Evolutionary conservation across 2,329 filamentous ascomycete genomes (phyloP), one percentile per base, ranked within the genome.

Genomic region (Chrysosporium queenslandicum): DNA sequence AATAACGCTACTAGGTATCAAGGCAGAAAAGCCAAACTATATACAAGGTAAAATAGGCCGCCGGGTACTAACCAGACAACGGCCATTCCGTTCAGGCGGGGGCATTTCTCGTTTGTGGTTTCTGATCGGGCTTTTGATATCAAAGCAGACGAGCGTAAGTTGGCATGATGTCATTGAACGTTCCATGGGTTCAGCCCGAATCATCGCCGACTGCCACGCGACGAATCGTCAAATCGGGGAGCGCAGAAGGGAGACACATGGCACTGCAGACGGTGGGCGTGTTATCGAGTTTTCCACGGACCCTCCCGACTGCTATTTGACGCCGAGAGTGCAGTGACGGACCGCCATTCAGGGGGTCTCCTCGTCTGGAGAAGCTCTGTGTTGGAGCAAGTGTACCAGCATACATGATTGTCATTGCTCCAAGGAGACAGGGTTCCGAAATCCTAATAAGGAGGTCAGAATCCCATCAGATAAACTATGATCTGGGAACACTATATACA

Each of bases 161-260:
- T 41, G 4, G 27, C 20, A 41, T 49, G 46, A 49, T 49, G 46
- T 49, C 46, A 49, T 49, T 18, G 36, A 49, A n/a, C 36, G 46
- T 49, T 49, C 46, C 36, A 41, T 14, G 46, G 46, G 27, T 29
- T 3, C 3, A 49, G 11, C 16, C 45, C 45, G 45, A 47, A 18
- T 11, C 20, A 47, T 37, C 18, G 2, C 45, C 45, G 45, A 20
- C 16, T 18, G 23, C 14, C 29, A 47, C 32, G 16, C 43, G 23
- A 43, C 32, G 21, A 25, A 42, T 7, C 20, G 9, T 25, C 42
- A 20, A 46, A 23, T 29, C 27, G 27, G 27, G 9, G 27, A n/a
- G n/a, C n/a, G n/a, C n/a, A n/a, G n/a, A n/a, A n/a, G n/a, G n/a
- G n/a, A n/a, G n/a, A n/a, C n/a, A n/a, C n/a, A n/a, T n/a, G n/a